Percentiles rank a stretch among this genome's conserved stretches.
Conservation (phyloP, 2,329 filamentous ascomycete species). For the Pseudogymnoascus sp. region DNA sequence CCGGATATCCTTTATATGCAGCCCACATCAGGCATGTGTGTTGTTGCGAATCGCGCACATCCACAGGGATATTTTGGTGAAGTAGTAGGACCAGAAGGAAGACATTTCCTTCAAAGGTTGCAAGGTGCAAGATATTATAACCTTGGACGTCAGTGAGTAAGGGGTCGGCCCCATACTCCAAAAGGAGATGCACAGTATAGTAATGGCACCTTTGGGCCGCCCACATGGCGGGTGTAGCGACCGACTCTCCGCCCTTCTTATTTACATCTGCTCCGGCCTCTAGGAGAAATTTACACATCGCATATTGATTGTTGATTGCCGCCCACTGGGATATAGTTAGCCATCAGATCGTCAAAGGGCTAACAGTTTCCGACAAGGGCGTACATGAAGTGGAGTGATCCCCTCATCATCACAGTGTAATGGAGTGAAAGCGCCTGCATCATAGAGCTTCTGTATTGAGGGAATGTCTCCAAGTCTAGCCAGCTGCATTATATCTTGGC, state of each 20-base stretch:
- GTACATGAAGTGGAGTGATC: slow-evolving; percentile 90
- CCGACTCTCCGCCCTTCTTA: slow-evolving; percentile 87
- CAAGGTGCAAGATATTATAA: slow-evolving; percentile 95
- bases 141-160: slow-evolving; percentile 89
- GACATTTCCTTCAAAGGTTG: slow-evolving; percentile 93
- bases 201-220: slow-evolving; percentile 94
- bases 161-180: slow-evolving; percentile 86
- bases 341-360: slow-evolving; percentile 3
- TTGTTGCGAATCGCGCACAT: slow-evolving; percentile 79
- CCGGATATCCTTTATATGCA: slow-evolving; percentile 91
- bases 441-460: slow-evolving; percentile 84
- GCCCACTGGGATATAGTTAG: slow-evolving; percentile 64
- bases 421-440: slow-evolving; percentile 71
- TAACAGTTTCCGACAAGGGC: slow-evolving; percentile 25
- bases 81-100: slow-evolving; percentile 81
- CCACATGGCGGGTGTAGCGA: slow-evolving; percentile 93
- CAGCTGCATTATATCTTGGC: slow-evolving; percentile 92
- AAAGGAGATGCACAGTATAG: slow-evolving; percentile 87
- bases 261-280: slow-evolving; percentile 76
- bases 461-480: slow-evolving; percentile 79
- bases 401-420: slow-evolving; percentile 83
- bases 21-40: slow-evolving; percentile 98
- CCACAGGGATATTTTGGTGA: slow-evolving; percentile 91
- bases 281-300: slow-evolving; percentile 92
- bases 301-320: slow-evolving; percentile 96